Evolutionary conservation across 345 rosid species (phyloP).

Genomic region (Gossypium ekmanianum): DNA sequence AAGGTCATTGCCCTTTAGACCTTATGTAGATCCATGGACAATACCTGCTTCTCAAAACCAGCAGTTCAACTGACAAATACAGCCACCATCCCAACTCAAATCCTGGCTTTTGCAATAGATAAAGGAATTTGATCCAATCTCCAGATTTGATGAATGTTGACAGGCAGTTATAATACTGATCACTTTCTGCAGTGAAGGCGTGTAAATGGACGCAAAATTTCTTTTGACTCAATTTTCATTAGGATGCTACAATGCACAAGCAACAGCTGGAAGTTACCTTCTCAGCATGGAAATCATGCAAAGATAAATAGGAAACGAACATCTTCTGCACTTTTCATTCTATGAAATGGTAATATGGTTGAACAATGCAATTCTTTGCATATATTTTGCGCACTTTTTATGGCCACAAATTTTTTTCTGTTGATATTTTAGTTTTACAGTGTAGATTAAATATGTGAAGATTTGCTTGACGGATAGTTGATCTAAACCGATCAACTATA

Average conservation of each 20-base stretch:
- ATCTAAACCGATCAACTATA: too few relatives aligned
- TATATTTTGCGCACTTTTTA: background rate
- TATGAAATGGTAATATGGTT: background rate
- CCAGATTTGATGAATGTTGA: slow-evolving; percentile 20
- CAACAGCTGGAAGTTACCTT: slow-evolving; percentile 2
- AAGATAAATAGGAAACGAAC: background rate
- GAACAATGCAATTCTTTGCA: background rate
- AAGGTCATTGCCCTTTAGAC: slow-evolving; percentile 28
- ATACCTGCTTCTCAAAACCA: slow-evolving; percentile 25
- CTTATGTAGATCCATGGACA: slow-evolving; percentile 5
- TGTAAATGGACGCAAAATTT: slow-evolving; percentile 18
- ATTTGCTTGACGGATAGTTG: too few relatives aligned
- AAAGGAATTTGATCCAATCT: slow-evolving; percentile 26
- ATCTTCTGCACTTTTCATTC: background rate
- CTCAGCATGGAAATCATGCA: background rate
- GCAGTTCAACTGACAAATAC: slow-evolving; percentile 24
- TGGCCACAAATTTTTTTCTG: too few relatives aligned
- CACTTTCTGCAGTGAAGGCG: slow-evolving; percentile 8
- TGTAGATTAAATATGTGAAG: too few relatives aligned
- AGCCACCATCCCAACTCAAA: slow-evolving; percentile 16
- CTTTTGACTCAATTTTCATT: background rate
- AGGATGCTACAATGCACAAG: background rate
- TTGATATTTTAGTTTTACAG: too few relatives aligned
- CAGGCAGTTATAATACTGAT: slow-evolving; percentile 8
- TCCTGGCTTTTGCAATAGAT: slow-evolving; percentile 24